Percentiles rank a stretch among this genome's conserved stretches.
phyloP scores from a whole-genome alignment of 2,329 filamentous ascomycete genomes.

The Polytolypa hystricis region DNA sequence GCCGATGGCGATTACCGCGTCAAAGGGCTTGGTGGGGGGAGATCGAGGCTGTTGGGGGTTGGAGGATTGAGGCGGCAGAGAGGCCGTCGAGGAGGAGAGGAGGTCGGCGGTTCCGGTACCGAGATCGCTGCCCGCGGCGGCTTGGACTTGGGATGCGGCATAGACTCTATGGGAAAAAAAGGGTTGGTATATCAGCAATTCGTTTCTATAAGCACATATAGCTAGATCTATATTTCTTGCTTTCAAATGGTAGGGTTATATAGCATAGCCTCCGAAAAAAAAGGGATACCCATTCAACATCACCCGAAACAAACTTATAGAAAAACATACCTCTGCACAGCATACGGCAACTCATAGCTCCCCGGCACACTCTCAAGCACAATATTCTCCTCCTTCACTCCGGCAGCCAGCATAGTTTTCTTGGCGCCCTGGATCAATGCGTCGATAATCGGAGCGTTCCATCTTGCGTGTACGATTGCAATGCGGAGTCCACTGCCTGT shows the following conservation, averaged over 20 bases:
- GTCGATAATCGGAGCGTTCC: constrained; percentile 83
- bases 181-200: too few relatives aligned
- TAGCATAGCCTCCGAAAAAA: background rate
- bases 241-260: constrained; percentile 3
- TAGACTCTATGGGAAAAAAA: constrained; percentile 72
- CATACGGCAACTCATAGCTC: constrained; percentile 87
- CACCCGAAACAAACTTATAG: constrained; percentile 2
- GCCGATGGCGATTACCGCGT: constrained; percentile 89
- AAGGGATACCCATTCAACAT: background rate
- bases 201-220: too few relatives aligned
- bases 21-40: constrained; percentile 51
- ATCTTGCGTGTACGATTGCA: constrained; percentile 90
- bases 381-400: constrained; percentile 81
- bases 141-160: constrained; percentile 76
- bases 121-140: constrained; percentile 42
- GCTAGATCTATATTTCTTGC: too few relatives aligned
- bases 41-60: constrained; percentile 29
- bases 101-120: constrained; percentile 43
- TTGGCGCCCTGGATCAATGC: constrained; percentile 72
- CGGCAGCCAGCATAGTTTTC: constrained; percentile 63
- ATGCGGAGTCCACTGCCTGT: constrained; percentile 65
- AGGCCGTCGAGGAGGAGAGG: constrained; percentile 58
- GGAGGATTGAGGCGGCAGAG: constrained; percentile 33
- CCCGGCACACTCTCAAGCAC: constrained; percentile 82
- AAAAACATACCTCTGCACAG: constrained; percentile 61